These are phyloP conservation scores for Pythium oligandrum DNA, from an alignment of 352 stramenopile genomes.

Conservation along the genomic window DNA sequence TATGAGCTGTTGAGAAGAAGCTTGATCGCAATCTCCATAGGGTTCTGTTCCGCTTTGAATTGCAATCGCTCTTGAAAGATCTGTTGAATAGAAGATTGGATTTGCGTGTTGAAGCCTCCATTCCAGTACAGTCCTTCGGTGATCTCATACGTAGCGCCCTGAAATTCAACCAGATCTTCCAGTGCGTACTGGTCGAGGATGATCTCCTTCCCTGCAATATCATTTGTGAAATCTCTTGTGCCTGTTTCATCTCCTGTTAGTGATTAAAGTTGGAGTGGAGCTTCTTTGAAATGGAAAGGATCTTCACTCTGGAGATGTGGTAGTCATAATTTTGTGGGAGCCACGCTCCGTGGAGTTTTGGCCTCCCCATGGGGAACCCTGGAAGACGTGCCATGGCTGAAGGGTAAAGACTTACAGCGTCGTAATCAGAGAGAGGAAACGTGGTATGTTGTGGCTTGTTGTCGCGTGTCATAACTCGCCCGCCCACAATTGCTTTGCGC, in stretches of 20 bases:
- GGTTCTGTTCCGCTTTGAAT: conserved; percentile 10
- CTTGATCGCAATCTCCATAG: conserved; percentile 11
- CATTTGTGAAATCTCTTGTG: conserved; percentile 12
- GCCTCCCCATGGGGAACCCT: conserved; percentile 6
- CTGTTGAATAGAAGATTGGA: conserved; percentile 5
- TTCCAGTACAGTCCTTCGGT: conserved; percentile 15
- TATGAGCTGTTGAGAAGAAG: conserved; percentile 13
- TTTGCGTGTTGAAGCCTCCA: conserved; percentile 13
- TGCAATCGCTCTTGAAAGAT: conserved; percentile 10
- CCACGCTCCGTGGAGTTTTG: conserved; percentile 7
- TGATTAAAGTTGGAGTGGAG: conserved; percentile 4
- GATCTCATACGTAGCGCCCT: conserved; percentile 6
- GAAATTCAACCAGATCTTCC: conserved; percentile 13
- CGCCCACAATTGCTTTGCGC: conserved; percentile 13
- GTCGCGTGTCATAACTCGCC: conserved; percentile 14
- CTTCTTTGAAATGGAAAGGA: conserved; percentile 7
- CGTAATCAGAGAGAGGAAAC: conserved; percentile 9
- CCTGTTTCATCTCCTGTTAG: no score
- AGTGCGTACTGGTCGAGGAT: conserved; percentile 10
- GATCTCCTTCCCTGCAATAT: conserved; percentile 5
- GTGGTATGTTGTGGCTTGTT: conserved; percentile 14
- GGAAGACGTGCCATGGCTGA: conserved; percentile 2
- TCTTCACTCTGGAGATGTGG: conserved; percentile 5
- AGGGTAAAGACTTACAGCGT: conserved; percentile 10
- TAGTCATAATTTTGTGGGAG: conserved; percentile 12